Evolutionary conservation across 1,284 basidiomycete species (phyloP).

Genomic region (Moesziomyces sp.): DNA sequence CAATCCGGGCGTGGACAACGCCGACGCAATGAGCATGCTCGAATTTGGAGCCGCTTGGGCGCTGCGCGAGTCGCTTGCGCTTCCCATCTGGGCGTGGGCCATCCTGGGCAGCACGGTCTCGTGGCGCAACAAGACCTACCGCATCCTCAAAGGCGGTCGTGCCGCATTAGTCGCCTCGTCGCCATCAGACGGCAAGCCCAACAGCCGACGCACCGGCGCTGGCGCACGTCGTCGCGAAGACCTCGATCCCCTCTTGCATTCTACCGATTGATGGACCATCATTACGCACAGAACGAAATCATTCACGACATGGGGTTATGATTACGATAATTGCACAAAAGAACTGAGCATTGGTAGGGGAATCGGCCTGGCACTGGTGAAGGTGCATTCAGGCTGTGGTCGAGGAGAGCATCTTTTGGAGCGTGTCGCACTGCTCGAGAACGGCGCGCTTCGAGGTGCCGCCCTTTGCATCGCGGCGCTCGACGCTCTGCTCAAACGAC

Average conservation of each 20-base stretch:
- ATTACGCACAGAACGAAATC: background rate
- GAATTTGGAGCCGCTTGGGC: conserved; percentile 53
- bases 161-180: conserved; percentile 30
- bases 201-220: conserved; percentile 7
- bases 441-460: conserved; percentile 88
- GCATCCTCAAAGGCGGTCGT: conserved; percentile 37
- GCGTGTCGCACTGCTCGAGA: conserved; percentile 75
- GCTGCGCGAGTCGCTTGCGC: conserved; percentile 58
- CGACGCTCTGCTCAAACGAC: conserved; percentile 76
- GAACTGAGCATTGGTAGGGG: too few relatives aligned
- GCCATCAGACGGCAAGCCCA: conserved; percentile 1
- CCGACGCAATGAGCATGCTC: conserved; percentile 21
- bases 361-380: background rate
- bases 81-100: conserved; percentile 66
- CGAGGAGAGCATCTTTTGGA: conserved; percentile 42
- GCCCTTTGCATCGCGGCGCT: conserved; percentile 89
- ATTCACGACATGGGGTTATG: conserved; percentile 1
- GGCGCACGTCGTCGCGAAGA: conserved; percentile 6
- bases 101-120: conserved; percentile 57
- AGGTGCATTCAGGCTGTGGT: conserved; percentile 4
- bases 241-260: conserved; percentile 25
- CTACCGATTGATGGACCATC: conserved; percentile 2
- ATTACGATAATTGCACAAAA: background rate
- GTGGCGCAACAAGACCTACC: conserved; percentile 45
- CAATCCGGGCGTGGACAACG: conserved; percentile 28